These are phyloP conservation scores for Erysimum cheiri DNA, from an alignment of 441 rosid genomes.

Conservation along the genomic window DNA sequence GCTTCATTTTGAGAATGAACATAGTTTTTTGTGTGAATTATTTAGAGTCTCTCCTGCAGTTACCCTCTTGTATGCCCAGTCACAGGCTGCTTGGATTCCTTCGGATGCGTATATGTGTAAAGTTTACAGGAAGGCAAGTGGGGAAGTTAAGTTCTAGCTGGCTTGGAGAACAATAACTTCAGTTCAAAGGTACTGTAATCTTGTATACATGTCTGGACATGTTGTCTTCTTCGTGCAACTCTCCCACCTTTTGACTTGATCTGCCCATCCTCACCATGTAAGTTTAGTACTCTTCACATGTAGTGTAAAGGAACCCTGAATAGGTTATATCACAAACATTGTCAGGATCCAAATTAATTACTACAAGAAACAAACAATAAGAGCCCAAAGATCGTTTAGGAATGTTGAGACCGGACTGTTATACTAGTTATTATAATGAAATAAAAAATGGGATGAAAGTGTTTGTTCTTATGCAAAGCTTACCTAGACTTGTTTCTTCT, in stretches of 20 bases:
- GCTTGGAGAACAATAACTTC: slow-evolving; percentile 15
- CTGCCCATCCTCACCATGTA: slow-evolving; percentile 48
- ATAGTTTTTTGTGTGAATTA: slow-evolving; percentile 11
- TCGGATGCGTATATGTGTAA: slow-evolving; percentile 77
- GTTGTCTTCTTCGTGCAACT: slow-evolving; percentile 59
- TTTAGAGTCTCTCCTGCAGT: slow-evolving; percentile 60
- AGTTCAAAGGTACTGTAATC: slow-evolving; percentile 13
- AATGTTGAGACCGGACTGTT: too few species aligned
- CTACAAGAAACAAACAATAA: too few species aligned
- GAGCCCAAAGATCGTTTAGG: too few species aligned
- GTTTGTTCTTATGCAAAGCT: too few species aligned
- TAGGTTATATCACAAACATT: too few species aligned
- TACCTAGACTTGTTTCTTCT: too few species aligned
- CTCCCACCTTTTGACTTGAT: slow-evolving; percentile 70
- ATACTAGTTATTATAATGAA: too few species aligned
- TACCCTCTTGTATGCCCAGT: slow-evolving; percentile 85
- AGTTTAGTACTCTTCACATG: too few species aligned
- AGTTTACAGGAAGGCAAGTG: slow-evolving; percentile 44
- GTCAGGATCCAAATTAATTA: too few species aligned
- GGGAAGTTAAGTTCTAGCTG: slow-evolving; percentile 13
- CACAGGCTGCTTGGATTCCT: slow-evolving; percentile 81
- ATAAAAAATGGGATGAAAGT: too few species aligned
- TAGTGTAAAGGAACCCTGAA: too few species aligned
- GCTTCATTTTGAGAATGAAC: too few species aligned
- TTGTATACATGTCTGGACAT: slow-evolving; percentile 65